These are phyloP conservation scores for Prototheca cutis DNA, from an alignment of 163 green algal genomes.

Conservation along the genomic window DNA sequence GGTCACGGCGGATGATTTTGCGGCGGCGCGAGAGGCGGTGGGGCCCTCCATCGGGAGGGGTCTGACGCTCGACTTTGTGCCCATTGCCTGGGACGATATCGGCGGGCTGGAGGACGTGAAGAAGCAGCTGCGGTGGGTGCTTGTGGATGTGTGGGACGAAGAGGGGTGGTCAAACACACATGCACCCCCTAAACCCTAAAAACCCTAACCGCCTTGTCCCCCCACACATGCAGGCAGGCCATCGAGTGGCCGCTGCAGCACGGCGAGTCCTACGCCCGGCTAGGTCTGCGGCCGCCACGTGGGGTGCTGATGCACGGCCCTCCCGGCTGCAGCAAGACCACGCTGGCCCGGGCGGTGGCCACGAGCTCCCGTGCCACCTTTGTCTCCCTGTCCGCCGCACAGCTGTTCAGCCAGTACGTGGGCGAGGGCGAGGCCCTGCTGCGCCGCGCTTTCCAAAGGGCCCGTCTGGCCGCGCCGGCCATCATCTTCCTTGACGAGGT, in stretches of 20 bases:
- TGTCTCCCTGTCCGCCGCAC: slow-evolving; percentile 18
- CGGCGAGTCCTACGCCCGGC: slow-evolving; percentile 52
- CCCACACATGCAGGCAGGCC: slow-evolving; percentile 26
- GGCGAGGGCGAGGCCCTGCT: slow-evolving; percentile 51
- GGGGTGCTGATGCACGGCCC: slow-evolving; percentile 89
- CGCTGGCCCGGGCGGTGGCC: slow-evolving; percentile 81
- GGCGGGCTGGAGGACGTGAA: slow-evolving; percentile 58
- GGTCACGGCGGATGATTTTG: slow-evolving; percentile 43
- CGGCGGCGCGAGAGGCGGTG: slow-evolving; percentile 39
- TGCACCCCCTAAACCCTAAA: no score
- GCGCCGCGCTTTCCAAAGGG: slow-evolving; percentile 39
- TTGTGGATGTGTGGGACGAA: no score
- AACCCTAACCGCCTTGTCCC: no score
- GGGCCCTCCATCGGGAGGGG: slow-evolving; percentile 59
- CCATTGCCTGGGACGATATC: slow-evolving; percentile 57
- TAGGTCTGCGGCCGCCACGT: slow-evolving; percentile 56
- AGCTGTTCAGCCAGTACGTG: slow-evolving; percentile 39
- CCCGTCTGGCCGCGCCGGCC: slow-evolving; percentile 22
- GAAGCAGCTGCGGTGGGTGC: slow-evolving; percentile 32
- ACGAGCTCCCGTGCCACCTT: slow-evolving; percentile 52
- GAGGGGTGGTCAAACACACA: no score
- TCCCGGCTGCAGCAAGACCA: slow-evolving; percentile 93
- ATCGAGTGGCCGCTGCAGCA: slow-evolving; percentile 64
- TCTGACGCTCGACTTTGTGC: slow-evolving; percentile 6
- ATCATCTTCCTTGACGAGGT: slow-evolving; percentile 27